Evolutionary conservation across 108 stramenopile species (phyloP).

Genomic region (Epithemia pelagica): DNA sequence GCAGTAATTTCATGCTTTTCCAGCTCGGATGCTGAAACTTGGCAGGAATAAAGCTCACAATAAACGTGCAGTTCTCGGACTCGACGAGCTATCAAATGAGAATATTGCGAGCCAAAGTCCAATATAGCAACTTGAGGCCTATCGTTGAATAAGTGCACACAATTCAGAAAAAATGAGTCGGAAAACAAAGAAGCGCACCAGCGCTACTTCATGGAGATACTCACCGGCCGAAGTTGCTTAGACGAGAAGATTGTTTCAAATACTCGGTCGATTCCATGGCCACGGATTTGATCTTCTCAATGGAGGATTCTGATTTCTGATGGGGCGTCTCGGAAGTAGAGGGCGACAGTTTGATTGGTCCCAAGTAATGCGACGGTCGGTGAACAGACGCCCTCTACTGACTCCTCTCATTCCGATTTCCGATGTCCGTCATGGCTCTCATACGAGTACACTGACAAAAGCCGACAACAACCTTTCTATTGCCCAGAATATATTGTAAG

Average conservation of each 20-base stretch:
- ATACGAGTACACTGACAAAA: too few species aligned
- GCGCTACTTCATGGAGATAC: conserved; percentile 5
- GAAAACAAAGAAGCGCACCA: background rate
- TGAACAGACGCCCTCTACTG: too few species aligned
- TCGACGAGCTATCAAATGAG: conserved; percentile 96
- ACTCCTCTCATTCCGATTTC: too few species aligned
- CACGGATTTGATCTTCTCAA: too few species aligned
- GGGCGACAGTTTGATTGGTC: too few species aligned
- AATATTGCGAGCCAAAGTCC: conserved; percentile 98
- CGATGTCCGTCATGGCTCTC: too few species aligned
- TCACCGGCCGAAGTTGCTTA: conserved; percentile 67
- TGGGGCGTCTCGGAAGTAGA: too few species aligned
- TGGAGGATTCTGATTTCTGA: too few species aligned
- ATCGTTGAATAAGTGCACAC: background rate
- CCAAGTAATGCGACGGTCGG: too few species aligned
- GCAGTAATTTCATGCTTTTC: conserved; percentile 77
- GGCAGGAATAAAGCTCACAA: conserved; percentile 95
- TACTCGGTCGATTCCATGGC: conserved; percentile 23
- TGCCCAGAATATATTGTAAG: too few species aligned
- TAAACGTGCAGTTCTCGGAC: conserved; percentile 95
- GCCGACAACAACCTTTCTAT: too few species aligned
- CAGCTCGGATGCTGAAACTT: conserved; percentile 77
- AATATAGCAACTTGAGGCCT: conserved; percentile 95
- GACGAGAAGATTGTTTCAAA: conserved; percentile 58
- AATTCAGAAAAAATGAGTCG: background rate